These are phyloP conservation scores for Starmerella etchellsii DNA, from an alignment of 805 yeast genomes.

Conservation along the genomic window DNA sequence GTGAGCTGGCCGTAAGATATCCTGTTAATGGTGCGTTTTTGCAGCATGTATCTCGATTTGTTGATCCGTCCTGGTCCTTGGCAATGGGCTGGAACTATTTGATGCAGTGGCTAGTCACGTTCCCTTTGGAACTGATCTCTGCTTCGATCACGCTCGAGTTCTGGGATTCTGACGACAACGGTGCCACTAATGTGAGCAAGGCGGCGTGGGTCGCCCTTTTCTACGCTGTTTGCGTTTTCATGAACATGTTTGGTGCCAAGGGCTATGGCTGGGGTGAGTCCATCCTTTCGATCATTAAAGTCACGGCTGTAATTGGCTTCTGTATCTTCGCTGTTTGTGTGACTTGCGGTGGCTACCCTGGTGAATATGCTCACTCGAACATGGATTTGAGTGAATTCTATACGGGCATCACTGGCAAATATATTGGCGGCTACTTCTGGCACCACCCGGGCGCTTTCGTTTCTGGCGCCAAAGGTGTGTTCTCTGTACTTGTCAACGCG, in stretches of 20 bases:
- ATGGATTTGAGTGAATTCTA: background rate
- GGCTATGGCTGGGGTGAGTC: slow-evolving; percentile 67
- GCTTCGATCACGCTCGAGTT: slow-evolving; percentile 41
- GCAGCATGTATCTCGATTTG: slow-evolving; percentile 42
- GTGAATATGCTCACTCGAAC: slow-evolving; percentile 2
- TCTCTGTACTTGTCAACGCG: slow-evolving; percentile 62
- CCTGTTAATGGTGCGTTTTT: slow-evolving; percentile 48
- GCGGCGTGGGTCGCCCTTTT: slow-evolving; percentile 49
- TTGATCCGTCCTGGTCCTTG: slow-evolving; percentile 52
- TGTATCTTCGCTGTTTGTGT: slow-evolving; percentile 45
- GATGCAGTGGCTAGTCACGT: slow-evolving; percentile 45
- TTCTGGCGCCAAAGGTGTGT: slow-evolving; percentile 54
- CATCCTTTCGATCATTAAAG: slow-evolving; percentile 44
- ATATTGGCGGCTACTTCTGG: slow-evolving; percentile 44
- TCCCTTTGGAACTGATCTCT: slow-evolving; percentile 53
- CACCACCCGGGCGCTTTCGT: slow-evolving; percentile 56
- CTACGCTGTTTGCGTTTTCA: slow-evolving; percentile 36
- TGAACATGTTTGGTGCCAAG: slow-evolving; percentile 46
- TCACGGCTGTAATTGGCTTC: slow-evolving; percentile 48
- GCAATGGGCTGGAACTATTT: slow-evolving; percentile 60
- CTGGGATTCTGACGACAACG: slow-evolving; percentile 34
- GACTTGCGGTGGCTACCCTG: slow-evolving; percentile 34
- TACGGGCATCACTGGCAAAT: slow-evolving; percentile 15
- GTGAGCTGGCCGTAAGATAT: slow-evolving; percentile 55
- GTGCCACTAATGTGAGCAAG: slow-evolving; percentile 31